These are phyloP conservation scores for Jasminum sambac DNA, from an alignment of 257 asterid genomes.

Conservation along the genomic window DNA sequence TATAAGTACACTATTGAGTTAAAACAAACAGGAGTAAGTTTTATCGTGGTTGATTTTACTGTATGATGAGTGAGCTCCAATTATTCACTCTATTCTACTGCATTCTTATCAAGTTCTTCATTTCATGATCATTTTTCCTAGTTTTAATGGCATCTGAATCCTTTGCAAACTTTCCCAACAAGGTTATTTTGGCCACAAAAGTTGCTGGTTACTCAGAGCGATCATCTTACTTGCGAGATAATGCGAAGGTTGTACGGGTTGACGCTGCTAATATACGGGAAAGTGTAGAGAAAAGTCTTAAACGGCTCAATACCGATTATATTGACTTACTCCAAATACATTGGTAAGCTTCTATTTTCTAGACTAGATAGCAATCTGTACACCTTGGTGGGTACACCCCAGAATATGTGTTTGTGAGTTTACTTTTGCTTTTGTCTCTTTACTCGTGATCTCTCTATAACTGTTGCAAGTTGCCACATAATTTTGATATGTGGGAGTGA, in stretches of 20 bases:
- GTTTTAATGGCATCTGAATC: background rate
- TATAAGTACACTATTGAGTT: background rate
- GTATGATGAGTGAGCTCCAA: background rate
- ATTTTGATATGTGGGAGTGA: background rate
- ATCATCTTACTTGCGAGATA: slow-evolving; percentile 61
- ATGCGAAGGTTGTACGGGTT: slow-evolving; percentile 56
- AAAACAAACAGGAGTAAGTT: background rate
- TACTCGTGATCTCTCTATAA: background rate
- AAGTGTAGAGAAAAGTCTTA: slow-evolving; percentile 93
- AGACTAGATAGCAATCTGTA: background rate
- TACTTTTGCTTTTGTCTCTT: slow-evolving; percentile 12
- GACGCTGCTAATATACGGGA: slow-evolving; percentile 92
- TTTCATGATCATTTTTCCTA: background rate
- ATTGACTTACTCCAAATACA: slow-evolving; percentile 95
- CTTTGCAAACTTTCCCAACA: slow-evolving; percentile 9
- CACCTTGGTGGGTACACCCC: background rate
- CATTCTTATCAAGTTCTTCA: background rate
- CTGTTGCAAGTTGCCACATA: background rate
- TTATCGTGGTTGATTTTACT: background rate
- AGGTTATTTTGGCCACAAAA: slow-evolving; percentile 95
- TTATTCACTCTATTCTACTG: background rate
- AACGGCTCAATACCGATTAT: slow-evolving; percentile 87
- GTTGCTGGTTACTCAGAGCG: slow-evolving; percentile 83
- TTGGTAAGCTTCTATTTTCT: slow-evolving; percentile 49
- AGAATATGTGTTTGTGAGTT: background rate